phyloP scores from a whole-genome alignment of 345 rosid genomes.

The Combretum micranthum region DNA sequence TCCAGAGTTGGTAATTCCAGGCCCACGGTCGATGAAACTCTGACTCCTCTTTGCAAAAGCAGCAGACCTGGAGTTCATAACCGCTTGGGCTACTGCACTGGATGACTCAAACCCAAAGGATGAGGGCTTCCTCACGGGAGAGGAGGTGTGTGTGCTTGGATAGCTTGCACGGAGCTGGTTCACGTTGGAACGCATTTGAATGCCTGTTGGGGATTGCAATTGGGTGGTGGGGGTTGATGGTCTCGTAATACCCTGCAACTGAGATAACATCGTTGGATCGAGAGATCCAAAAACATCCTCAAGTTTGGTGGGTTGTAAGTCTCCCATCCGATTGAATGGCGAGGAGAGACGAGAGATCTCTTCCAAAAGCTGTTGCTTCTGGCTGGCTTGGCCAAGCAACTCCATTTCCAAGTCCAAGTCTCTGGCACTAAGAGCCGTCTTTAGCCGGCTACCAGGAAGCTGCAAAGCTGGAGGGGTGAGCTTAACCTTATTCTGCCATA shows the following conservation, averaged over 20 bases:
- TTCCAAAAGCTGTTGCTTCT: conserved; percentile 43
- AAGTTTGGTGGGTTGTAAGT: conserved; percentile 45
- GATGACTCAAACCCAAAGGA: conserved; percentile 69
- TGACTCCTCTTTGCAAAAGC: conserved; percentile 85
- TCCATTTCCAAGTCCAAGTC: conserved; percentile 75
- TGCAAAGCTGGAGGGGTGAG: conserved; percentile 74
- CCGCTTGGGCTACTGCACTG: conserved; percentile 80
- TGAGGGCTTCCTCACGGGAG: conserved; percentile 46
- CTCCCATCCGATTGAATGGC: conserved; percentile 40
- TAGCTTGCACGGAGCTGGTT: conserved; percentile 62
- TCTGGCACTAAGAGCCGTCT: conserved; percentile 67
- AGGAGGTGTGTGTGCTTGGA: conserved; percentile 41
- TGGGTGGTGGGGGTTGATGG: conserved; percentile 37
- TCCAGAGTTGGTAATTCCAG: conserved; percentile 36
- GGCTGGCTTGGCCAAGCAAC: conserved; percentile 41
- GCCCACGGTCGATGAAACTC: conserved; percentile 76
- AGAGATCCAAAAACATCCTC: conserved; percentile 59
- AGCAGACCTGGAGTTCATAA: conserved; percentile 86
- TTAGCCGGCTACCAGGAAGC: conserved; percentile 74
- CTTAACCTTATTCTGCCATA: conserved; percentile 79
- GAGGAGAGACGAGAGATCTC: conserved; percentile 65
- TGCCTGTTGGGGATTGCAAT: conserved; percentile 59
- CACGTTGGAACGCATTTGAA: conserved; percentile 60
- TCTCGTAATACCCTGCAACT: conserved; percentile 36
- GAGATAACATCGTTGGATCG: conserved; percentile 53